A percentile compares a stretch with the other conserved stretches of the same genome.
phyloP scores from a whole-genome alignment of 441 rosid species.

The Brassica hybrid region DNA sequence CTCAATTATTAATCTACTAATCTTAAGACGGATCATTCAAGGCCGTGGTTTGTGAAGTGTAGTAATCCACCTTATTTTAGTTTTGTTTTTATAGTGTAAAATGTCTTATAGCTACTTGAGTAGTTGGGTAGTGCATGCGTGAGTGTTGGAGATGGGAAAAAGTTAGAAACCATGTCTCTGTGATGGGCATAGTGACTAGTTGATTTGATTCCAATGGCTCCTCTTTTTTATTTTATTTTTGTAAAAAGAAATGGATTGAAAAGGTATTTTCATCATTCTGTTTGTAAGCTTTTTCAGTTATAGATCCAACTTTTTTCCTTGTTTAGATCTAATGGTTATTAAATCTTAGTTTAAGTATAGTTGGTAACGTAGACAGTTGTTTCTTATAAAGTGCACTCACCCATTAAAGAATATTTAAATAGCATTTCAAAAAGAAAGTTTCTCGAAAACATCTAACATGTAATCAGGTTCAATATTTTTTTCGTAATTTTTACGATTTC shows the following conservation, averaged over 20 bases:
- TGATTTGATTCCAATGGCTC: conserved; percentile 13
- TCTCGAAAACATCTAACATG: conserved; percentile 10
- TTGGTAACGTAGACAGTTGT: background rate
- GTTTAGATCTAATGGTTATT: conserved; percentile 34
- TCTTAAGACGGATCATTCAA: background rate
- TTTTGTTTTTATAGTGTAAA: background rate
- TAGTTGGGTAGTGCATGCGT: conserved; percentile 35
- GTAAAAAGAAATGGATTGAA: background rate
- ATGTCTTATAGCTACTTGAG: conserved; percentile 25
- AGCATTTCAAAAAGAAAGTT: background rate
- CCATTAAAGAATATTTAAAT: conserved; percentile 1
- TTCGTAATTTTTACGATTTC: conserved; percentile 14
- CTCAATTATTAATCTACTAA: background rate
- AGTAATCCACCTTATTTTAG: background rate
- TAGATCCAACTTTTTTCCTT: conserved; percentile 18
- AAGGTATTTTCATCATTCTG: conserved; percentile 36
- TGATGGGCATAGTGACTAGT: conserved; percentile 34
- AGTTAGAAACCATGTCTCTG: conserved; percentile 13
- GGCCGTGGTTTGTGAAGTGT: background rate
- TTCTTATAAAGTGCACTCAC: background rate
- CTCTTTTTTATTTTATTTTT: background rate
- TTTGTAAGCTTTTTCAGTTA: conserved; percentile 36
- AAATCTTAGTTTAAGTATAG: background rate
- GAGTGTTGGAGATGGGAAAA: conserved; percentile 21
- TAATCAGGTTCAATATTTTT: conserved; percentile 12